phyloP scores from a whole-genome alignment of 768 basidiomycete genomes.

The Roridomyces roridus region DNA sequence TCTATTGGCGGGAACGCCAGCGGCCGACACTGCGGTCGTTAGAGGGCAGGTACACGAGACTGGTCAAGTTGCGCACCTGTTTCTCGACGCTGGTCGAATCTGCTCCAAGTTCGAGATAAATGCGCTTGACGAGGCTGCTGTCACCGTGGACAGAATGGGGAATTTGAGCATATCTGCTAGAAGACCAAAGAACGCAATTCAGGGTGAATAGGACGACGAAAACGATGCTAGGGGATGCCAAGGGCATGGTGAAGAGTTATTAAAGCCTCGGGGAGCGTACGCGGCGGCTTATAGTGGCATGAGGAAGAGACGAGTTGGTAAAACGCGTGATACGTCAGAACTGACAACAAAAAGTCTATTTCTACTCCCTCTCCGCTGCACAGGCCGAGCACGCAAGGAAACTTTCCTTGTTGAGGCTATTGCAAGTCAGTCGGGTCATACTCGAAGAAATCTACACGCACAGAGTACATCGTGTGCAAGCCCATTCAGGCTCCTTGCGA shows the following conservation, averaged over 20 bases:
- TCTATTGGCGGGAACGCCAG: constrained; percentile 53
- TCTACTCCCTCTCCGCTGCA: constrained; percentile 36
- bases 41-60: too few species aligned
- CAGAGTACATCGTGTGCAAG: constrained; percentile 70
- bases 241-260: constrained; percentile 47
- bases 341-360: too few species aligned
- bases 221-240: constrained; percentile 49
- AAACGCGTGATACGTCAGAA: too few species aligned
- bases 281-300: not conserved
- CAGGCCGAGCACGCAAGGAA: constrained; percentile 72
- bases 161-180: constrained; percentile 53
- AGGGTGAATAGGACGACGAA: constrained; percentile 59
- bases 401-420: constrained; percentile 55
- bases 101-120: constrained; percentile 42
- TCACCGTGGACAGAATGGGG: constrained; percentile 33
- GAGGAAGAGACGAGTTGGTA: constrained; percentile 8
- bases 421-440: constrained; percentile 10
- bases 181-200: constrained; percentile 72
- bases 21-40: constrained; percentile 82
- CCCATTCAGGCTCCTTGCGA: constrained; percentile 43
- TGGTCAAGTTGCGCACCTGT: constrained; percentile 33
- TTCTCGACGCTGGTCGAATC: constrained; percentile 25
- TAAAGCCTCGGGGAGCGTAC: not conserved
- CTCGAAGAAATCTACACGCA: constrained; percentile 38
- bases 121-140: constrained; percentile 48